These are phyloP conservation scores for Rheum nobile DNA, from an alignment of 148 eudicot genomes.

Conservation along the genomic window DNA sequence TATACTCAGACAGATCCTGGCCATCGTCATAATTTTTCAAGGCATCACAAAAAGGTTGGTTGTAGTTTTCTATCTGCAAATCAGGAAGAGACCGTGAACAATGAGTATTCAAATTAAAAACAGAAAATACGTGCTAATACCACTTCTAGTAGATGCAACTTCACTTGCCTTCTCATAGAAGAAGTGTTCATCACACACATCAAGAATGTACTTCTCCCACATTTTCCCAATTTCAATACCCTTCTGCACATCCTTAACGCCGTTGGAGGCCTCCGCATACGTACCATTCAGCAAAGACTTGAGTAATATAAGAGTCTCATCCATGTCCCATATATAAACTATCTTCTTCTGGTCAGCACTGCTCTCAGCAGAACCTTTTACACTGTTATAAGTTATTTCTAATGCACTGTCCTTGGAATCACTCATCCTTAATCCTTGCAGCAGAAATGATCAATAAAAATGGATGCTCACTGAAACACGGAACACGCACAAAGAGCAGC, in stretches of 20 bases:
- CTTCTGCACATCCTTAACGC: conserved; percentile 64
- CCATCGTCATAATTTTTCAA: conserved; percentile 65
- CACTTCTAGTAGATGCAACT: neutral
- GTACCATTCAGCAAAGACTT: conserved; percentile 74
- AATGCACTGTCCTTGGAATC: conserved; percentile 14
- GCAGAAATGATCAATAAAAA: neutral
- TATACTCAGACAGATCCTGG: conserved; percentile 58
- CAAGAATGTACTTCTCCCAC: conserved; percentile 85
- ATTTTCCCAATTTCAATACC: conserved; percentile 64
- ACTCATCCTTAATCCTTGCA: conserved; percentile 14
- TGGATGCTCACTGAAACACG: neutral
- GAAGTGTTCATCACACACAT: conserved; percentile 68
- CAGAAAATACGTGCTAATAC: neutral
- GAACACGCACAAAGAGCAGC: neutral
- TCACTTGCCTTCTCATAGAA: conserved; percentile 68
- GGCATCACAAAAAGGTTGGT: conserved; percentile 54
- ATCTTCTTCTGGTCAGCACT: conserved; percentile 31
- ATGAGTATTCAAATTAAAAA: neutral
- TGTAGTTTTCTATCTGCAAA: conserved; percentile 68
- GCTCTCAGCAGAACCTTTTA: conserved; percentile 7
- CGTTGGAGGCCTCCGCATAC: conserved; percentile 57
- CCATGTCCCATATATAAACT: conserved; percentile 96
- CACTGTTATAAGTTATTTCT: conserved; percentile 1
- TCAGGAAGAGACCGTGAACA: neutral
- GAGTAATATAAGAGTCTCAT: conserved; percentile 90